Conservation (phyloP, 768 basidiomycete species). For the Fibroporia radiculosa region DNA sequence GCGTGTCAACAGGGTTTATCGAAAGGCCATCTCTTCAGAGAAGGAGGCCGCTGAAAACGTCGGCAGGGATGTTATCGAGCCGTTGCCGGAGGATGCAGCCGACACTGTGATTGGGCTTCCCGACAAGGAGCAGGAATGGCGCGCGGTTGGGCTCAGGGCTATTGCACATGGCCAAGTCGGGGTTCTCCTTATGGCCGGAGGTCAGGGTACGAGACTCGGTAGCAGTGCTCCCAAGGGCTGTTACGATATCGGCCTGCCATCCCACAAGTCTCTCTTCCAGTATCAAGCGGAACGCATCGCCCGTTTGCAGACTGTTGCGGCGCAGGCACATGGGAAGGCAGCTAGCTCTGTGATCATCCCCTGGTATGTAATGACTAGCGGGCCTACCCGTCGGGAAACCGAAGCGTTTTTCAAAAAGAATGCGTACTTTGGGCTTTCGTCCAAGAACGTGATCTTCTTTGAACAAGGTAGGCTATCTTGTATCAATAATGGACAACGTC, state of each 20-base stretch:
- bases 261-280: slow-evolving; percentile 91
- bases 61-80: slow-evolving; percentile 54
- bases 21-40: slow-evolving; percentile 66
- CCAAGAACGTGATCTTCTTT: slow-evolving; percentile 83
- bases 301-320: slow-evolving; percentile 73
- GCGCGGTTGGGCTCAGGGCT: slow-evolving; percentile 69
- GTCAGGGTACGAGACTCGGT: slow-evolving; percentile 93
- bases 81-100: slow-evolving; percentile 71
- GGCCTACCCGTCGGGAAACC: slow-evolving; percentile 85
- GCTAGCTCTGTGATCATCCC: slow-evolving; percentile 66
- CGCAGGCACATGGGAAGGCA: slow-evolving; percentile 41
- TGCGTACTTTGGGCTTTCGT: slow-evolving; percentile 72
- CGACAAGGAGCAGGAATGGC: slow-evolving; percentile 65
- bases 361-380: slow-evolving; percentile 99
- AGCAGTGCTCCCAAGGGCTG: slow-evolving; percentile 93
- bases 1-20: slow-evolving; percentile 86
- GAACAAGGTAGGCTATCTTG: slow-evolving; percentile 68
- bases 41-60: slow-evolving; percentile 35
- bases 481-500: neutral
- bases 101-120: slow-evolving; percentile 51
- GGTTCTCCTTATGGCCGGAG: slow-evolving; percentile 97
- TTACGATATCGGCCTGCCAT: slow-evolving; percentile 94
- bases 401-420: slow-evolving; percentile 76
- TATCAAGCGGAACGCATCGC: slow-evolving; percentile 95
- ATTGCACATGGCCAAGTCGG: slow-evolving; percentile 79